These are phyloP conservation scores for Hygrophoropsis aurantiaca DNA, from an alignment of 768 basidiomycete species.

Conservation along the genomic window DNA sequence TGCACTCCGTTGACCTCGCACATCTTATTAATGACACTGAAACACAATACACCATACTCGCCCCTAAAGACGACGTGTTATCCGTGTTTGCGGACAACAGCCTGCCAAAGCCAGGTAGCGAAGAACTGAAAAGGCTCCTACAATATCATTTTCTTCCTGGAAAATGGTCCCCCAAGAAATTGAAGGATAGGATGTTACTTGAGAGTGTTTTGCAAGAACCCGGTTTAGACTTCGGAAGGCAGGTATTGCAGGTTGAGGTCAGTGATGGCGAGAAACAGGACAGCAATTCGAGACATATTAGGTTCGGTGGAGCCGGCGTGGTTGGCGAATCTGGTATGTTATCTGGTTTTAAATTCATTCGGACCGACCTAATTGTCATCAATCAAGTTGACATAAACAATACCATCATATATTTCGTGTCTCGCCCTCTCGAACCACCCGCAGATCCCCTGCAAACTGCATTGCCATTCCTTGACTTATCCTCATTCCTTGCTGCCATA, in stretches of 20 bases:
- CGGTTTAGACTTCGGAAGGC: conserved; percentile 66
- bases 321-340: conserved; percentile 74
- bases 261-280: conserved; percentile 47
- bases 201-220: conserved; percentile 75
- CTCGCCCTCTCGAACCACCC: conserved; percentile 81
- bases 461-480: conserved; percentile 79
- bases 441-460: conserved; percentile 78
- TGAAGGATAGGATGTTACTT: conserved; percentile 72
- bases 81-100: conserved; percentile 46
- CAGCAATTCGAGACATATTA: conserved; percentile 51
- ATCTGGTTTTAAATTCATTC: neutral
- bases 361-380: conserved; percentile 7
- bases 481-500: conserved; percentile 86
- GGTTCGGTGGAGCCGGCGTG: conserved; percentile 82
- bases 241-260: conserved; percentile 73
- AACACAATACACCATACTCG: conserved; percentile 82
- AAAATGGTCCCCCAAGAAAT: conserved; percentile 65
- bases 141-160: conserved; percentile 93
- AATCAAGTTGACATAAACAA: conserved; percentile 68
- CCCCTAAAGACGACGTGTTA: conserved; percentile 85
- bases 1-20: conserved; percentile 80
- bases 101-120: conserved; percentile 63
- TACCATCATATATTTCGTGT: conserved; percentile 86
- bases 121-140: conserved; percentile 70
- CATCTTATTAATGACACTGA: conserved; percentile 69